phyloP scores from a whole-genome alignment of 1,139 yeast genomes.

The Debaryomyces fabryi region DNA sequence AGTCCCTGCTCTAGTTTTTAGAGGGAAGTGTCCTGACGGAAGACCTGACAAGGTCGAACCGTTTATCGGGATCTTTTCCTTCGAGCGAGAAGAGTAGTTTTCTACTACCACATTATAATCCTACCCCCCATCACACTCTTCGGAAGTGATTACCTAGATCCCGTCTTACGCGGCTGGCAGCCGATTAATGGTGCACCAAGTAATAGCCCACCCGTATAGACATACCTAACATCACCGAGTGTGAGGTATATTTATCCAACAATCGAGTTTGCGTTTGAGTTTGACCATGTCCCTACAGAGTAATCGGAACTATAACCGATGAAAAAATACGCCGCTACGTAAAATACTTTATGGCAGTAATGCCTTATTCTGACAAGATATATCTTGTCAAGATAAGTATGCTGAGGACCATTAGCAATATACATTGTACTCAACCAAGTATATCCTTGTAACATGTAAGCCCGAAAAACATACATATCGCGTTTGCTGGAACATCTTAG shows the following conservation, averaged over 20 bases:
- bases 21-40: slow-evolving; percentile 58
- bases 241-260: neutral
- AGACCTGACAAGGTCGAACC: slow-evolving; percentile 57
- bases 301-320: neutral
- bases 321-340: neutral
- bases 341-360: neutral
- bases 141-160: neutral
- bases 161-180: no score
- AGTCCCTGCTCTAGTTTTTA: slow-evolving; percentile 50
- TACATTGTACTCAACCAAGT: no score
- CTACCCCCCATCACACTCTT: neutral
- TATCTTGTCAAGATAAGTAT: neutral
- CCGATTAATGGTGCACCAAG: neutral
- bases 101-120: neutral
- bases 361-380: neutral
- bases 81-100: slow-evolving; percentile 45
- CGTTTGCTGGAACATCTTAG: no score
- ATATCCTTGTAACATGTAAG: no score
- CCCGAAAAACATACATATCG: no score
- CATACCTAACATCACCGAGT: neutral
- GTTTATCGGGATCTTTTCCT: slow-evolving; percentile 58
- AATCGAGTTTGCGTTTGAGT: neutral
- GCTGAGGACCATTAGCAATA: no score
- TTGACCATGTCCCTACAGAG: neutral
- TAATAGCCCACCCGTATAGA: neutral